Conservation (phyloP, 164 flowering plant species). For the Santalum album region DNA sequence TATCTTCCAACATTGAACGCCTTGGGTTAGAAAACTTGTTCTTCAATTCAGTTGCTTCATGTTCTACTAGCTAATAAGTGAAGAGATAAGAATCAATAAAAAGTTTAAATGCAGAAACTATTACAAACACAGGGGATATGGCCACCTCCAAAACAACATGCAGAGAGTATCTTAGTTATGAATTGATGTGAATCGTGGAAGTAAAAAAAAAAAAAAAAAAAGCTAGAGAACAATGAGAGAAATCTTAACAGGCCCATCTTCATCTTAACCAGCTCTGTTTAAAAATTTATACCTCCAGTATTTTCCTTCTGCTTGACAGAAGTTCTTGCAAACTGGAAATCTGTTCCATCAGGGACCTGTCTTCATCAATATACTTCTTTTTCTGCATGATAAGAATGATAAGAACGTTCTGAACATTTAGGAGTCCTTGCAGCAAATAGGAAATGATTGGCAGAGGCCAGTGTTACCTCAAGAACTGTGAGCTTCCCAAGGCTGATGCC, state of each 20-base stretch:
- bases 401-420: neutral
- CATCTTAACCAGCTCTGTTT: neutral
- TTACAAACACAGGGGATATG: no score
- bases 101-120: no score
- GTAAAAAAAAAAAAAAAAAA: neutral
- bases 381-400: constrained; percentile 38
- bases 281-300: constrained; percentile 50
- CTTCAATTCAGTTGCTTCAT: constrained; percentile 86
- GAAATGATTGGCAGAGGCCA: neutral
- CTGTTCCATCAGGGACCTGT: constrained; percentile 54
- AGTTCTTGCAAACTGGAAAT: constrained; percentile 66
- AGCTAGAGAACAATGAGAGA: no score
- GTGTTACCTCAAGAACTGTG: constrained; percentile 67
- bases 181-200: no score
- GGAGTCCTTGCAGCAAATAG: neutral
- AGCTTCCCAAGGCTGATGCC: constrained; percentile 80
- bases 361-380: constrained; percentile 69
- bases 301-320: constrained; percentile 62
- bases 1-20: constrained; percentile 77
- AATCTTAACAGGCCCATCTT: no score
- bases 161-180: no score
- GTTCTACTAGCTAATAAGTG: constrained; percentile 58
- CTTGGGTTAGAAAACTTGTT: constrained; percentile 73
- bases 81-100: neutral
- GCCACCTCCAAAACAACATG: no score